phyloP scores from a whole-genome alignment of 768 basidiomycete species.

The Leccinum incarnatum region DNA sequence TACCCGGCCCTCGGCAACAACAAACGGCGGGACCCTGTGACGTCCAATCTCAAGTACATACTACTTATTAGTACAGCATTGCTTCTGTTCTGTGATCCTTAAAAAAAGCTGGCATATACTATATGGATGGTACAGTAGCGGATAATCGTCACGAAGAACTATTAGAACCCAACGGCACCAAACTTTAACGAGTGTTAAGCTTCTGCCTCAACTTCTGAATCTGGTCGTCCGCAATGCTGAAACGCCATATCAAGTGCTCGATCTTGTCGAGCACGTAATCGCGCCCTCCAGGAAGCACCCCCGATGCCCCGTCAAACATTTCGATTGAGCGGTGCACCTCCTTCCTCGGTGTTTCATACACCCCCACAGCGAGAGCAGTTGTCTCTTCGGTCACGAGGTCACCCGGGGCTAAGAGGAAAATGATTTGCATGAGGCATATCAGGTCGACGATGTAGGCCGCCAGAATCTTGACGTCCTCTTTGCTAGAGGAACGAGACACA shows the following conservation, averaged over 20 bases:
- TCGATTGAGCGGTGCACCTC: background rate
- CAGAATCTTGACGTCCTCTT: conserved; percentile 8
- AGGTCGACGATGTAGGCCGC: conserved; percentile 14
- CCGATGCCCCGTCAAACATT: background rate
- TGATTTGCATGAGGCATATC: conserved; percentile 15
- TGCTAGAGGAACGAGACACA: background rate
- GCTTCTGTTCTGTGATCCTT: background rate
- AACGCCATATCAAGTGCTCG: conserved; percentile 12
- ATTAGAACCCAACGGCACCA: background rate
- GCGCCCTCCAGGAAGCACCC: conserved; percentile 4
- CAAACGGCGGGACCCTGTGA: too few species aligned
- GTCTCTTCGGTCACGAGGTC: background rate
- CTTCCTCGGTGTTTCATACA: background rate
- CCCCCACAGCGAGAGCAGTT: background rate
- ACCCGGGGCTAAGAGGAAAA: conserved; percentile 5
- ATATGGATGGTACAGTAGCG: background rate
- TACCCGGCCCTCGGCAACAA: too few species aligned
- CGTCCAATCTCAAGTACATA: too few species aligned
- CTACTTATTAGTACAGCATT: too few species aligned
- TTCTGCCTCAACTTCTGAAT: background rate
- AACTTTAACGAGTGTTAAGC: background rate
- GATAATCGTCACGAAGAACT: background rate
- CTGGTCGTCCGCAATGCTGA: conserved; percentile 10
- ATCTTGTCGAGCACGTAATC: conserved; percentile 11
- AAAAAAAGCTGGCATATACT: background rate